phyloP scores from a whole-genome alignment of 345 rosid species.

The Clausena lansium region DNA sequence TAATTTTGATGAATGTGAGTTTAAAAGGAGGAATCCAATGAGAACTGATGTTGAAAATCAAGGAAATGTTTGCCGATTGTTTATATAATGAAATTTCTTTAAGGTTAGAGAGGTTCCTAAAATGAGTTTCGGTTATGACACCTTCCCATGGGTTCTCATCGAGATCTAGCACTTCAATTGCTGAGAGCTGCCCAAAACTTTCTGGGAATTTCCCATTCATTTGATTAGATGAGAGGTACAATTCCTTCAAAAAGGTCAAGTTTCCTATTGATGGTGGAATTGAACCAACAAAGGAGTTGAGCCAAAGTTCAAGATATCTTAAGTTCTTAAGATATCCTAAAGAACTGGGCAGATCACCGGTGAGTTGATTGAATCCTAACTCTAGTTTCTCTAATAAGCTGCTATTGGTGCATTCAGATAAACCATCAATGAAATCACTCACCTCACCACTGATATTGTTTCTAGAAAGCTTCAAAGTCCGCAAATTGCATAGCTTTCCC shows the following conservation, averaged over 20 bases:
- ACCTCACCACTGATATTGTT: conserved; percentile 21
- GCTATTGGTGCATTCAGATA: conserved; percentile 11
- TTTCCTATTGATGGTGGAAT: conserved; percentile 33
- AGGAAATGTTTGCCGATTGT: conserved; percentile 11
- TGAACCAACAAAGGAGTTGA: conserved; percentile 26
- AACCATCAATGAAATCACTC: conserved; percentile 17
- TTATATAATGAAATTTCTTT: conserved; percentile 3
- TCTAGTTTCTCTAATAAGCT: conserved; percentile 20
- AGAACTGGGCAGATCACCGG: conserved; percentile 30
- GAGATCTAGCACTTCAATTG: conserved; percentile 14
- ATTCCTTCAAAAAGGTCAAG: conserved; percentile 10
- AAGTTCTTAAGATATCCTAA: conserved; percentile 25
- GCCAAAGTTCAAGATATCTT: conserved; percentile 6
- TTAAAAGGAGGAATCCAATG: conserved; percentile 38
- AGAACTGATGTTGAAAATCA: conserved; percentile 28
- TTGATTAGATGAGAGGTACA: conserved; percentile 21
- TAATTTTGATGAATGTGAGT: conserved; percentile 15
- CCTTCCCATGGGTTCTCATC: conserved; percentile 26
- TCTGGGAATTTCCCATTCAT: conserved; percentile 31
- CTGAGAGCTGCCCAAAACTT: conserved; percentile 26
- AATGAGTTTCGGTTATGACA: conserved; percentile 29
- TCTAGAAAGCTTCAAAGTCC: conserved; percentile 16
- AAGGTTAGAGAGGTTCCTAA: conserved; percentile 22
- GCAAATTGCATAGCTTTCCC: conserved; percentile 7
- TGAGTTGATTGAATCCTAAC: conserved; percentile 17